Conservation (phyloP, 768 basidiomycete species). For the Macrocybe gigantea region DNA sequence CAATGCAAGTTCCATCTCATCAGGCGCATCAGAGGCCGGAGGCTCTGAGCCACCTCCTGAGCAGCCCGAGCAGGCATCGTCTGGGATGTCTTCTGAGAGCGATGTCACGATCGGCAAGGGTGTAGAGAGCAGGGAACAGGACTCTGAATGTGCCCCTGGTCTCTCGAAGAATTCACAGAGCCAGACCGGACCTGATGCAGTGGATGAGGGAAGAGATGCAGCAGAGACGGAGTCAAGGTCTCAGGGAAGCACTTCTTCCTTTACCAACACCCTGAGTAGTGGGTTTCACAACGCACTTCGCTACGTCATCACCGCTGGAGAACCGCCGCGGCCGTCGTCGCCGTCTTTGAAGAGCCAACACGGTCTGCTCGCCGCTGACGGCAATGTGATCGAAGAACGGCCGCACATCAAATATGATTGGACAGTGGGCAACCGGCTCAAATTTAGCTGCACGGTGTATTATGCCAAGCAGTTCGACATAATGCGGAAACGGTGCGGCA, state of each 20-base stretch:
- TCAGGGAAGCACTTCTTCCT: conserved; percentile 21
- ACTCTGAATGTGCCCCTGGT: conserved; percentile 3
- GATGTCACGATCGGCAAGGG: conserved; percentile 29
- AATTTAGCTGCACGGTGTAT: conserved; percentile 78
- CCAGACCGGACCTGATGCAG: too few relatives aligned
- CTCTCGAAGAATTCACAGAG: too few relatives aligned
- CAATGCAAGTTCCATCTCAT: conserved; percentile 6
- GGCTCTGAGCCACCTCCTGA: conserved; percentile 14
- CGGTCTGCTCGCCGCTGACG: conserved; percentile 38
- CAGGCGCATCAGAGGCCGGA: conserved; percentile 20
- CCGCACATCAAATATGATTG: conserved; percentile 84
- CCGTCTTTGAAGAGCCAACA: conserved; percentile 39
- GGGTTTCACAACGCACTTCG: conserved; percentile 57
- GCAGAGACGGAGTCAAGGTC: too few relatives aligned
- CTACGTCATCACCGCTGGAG: conserved; percentile 39
- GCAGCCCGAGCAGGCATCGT: conserved; percentile 31
- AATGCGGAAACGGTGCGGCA: conserved; percentile 59
- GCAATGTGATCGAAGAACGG: conserved; percentile 51
- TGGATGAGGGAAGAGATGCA: neutral
- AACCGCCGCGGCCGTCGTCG: conserved; percentile 23
- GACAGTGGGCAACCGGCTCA: conserved; percentile 67
- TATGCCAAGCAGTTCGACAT: conserved; percentile 77
- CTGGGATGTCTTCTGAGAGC: conserved; percentile 33
- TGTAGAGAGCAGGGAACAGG: neutral
- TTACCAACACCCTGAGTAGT: conserved; percentile 42